Base-by-base conservation (phyloP, 2,329 filamentous ascomycete genomes). In the Ilyonectria destructans region DNA sequence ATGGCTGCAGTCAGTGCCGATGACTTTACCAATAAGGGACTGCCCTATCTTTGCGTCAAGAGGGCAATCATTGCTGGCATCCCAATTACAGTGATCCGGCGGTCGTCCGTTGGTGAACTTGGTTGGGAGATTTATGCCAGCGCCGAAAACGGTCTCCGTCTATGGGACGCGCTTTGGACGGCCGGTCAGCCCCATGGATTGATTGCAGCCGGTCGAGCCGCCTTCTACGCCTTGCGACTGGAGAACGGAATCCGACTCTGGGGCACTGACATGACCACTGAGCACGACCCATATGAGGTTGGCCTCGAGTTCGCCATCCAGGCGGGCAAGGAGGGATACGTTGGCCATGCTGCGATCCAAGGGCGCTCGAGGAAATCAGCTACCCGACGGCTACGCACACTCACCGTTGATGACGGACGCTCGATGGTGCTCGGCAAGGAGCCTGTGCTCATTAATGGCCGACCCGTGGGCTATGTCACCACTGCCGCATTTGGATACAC, bases 101-200 rank as follows among this genome's bases (percentile, higher is more conserved):
- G 89, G 43, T 91, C 89, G 0, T 89, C 87, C 58, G 87, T 91
- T 4, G 89, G 90, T 6, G 89, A 91, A 71, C 79, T 83, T 0
- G 89, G 90, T 1, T 91, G 88, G 88, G 89, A 91, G 74, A 84
- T 91, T 21, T 88, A 90, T 67, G 84, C 89, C 1, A 89, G 82
- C 37, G 86, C 89, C 0, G 89, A 91, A 29, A 85, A 87, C 46
- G 89, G 89, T 0, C 84, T 84, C 13, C 80, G 83, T 1, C 80
- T 91, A 0, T 91, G 90, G 90, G 89, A 91, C 68, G 81, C 82
- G 0, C 77, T 91, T 1, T 90, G 80, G 82, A 76, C 85, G 35
- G 87, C 87, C 1, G 89, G 89, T 0, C 84, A 87, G 68, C 72
- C 80, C 0, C 82, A 89, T 15, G 89, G 89, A 1, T 76, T 91